phyloP scores from a whole-genome alignment of 495 filamentous ascomycete genomes.

The Talaromyces ruber region DNA sequence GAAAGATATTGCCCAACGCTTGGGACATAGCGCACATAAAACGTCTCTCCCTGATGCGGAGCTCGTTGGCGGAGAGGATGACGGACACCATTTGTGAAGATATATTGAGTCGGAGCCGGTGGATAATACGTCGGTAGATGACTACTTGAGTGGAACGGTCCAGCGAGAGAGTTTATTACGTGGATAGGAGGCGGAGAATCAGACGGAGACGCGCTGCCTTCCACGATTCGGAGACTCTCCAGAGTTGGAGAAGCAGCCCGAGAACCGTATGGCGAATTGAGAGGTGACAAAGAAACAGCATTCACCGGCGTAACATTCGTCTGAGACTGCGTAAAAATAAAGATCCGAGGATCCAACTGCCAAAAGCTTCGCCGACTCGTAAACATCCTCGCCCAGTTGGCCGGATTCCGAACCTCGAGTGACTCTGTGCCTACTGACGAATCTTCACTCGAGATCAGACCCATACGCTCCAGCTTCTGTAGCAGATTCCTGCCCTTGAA shows the following conservation, averaged over 20 bases:
- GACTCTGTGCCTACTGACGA: conserved; percentile 61
- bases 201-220: conserved; percentile 13
- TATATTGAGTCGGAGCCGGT: conserved; percentile 72
- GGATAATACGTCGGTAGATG: conserved; percentile 89
- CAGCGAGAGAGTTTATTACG: conserved; percentile 24
- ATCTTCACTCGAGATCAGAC: conserved; percentile 66
- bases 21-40: conserved; percentile 83
- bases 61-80: conserved; percentile 89
- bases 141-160: conserved; percentile 66
- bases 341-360: conserved; percentile 81
- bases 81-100: conserved; percentile 65
- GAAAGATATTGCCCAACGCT: conserved; percentile 78
- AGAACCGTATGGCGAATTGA: conserved; percentile 44
- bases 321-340: conserved; percentile 79
- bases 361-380: conserved; percentile 75
- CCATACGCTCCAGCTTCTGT: conserved; percentile 92
- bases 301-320: conserved; percentile 15
- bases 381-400: conserved; percentile 75
- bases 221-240: conserved; percentile 23
- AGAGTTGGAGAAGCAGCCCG: conserved; percentile 53
- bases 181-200: conserved; percentile 12
- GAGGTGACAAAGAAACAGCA: conserved; percentile 42
- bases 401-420: conserved; percentile 47
- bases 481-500: conserved; percentile 73
- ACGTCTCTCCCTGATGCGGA: conserved; percentile 74